These are phyloP conservation scores for Pleurotus ostreatus DNA, from an alignment of 768 basidiomycete species.

Conservation along the genomic window DNA sequence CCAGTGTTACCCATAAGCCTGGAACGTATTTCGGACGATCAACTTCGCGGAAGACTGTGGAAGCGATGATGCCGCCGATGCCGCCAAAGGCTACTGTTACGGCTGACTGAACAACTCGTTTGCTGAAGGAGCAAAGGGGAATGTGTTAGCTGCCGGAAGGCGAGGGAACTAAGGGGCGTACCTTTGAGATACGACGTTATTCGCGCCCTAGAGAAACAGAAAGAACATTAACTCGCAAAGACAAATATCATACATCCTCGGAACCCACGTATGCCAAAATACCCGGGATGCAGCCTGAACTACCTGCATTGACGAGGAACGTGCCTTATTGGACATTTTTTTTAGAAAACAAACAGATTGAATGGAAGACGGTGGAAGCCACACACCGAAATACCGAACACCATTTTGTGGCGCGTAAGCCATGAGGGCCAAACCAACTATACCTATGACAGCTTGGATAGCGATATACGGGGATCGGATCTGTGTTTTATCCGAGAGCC, in stretches of 20 bases:
- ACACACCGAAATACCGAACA: constrained; percentile 40
- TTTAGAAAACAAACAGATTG: background rate
- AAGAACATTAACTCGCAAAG: background rate
- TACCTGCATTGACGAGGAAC: constrained; percentile 40
- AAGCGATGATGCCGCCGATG: constrained; percentile 40
- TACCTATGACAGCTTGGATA: constrained; percentile 31
- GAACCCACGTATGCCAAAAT: constrained; percentile 38
- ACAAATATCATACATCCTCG: background rate
- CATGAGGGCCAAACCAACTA: constrained; percentile 33
- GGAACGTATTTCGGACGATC: constrained; percentile 43
- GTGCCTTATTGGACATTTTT: constrained; percentile 29
- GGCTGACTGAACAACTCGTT: constrained; percentile 26
- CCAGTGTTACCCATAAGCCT: constrained; percentile 38
- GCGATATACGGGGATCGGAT: constrained; percentile 40
- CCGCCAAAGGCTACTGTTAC: constrained; percentile 37
- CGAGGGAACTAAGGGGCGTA: constrained; percentile 17
- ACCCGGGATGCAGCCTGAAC: constrained; percentile 37
- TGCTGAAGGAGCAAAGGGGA: background rate
- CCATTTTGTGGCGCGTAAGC: constrained; percentile 32
- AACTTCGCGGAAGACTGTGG: constrained; percentile 35
- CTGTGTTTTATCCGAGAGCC: constrained; percentile 39
- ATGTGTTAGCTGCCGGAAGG: background rate
- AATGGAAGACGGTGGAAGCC: background rate
- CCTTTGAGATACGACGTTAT: constrained; percentile 46
- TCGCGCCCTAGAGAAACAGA: constrained; percentile 19